Percentiles rank a stretch among this genome's conserved stretches.
Conservation (phyloP, 208 protist genomes). For the Acanthamoeba quina region DNA sequence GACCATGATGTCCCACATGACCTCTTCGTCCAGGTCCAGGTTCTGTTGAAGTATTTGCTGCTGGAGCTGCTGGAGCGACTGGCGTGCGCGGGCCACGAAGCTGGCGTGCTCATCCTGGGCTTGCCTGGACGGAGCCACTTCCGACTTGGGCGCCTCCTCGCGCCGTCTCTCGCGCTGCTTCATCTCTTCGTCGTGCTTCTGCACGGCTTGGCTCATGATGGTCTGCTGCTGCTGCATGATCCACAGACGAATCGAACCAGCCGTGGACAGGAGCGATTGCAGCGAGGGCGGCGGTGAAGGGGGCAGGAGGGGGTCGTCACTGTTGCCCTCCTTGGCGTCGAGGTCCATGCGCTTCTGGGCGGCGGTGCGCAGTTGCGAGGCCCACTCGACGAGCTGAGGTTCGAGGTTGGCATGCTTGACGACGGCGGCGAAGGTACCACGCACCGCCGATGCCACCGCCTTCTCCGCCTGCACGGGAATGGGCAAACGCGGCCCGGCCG, state of each 20-base stretch:
- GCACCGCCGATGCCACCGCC: background rate
- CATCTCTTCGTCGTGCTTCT: slow-evolving; percentile 32
- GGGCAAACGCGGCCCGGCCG: background rate
- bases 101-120: background rate
- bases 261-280: background rate
- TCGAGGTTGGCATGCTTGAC: slow-evolving; percentile 29
- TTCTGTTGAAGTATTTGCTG: slow-evolving; percentile 11
- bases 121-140: background rate
- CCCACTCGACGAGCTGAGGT: slow-evolving; percentile 3
- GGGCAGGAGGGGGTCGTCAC: background rate
- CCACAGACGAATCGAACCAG: slow-evolving; percentile 32
- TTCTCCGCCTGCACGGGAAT: slow-evolving; percentile 25
- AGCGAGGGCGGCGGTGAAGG: background rate
- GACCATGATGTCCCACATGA: slow-evolving; percentile 64
- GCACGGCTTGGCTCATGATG: slow-evolving; percentile 36
- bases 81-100: background rate
- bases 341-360: background rate
- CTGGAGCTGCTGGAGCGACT: slow-evolving; percentile 17
- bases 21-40: slow-evolving; percentile 19
- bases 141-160: background rate
- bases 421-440: slow-evolving; percentile 54
- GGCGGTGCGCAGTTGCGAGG: background rate
- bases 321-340: background rate
- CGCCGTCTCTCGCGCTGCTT: background rate
- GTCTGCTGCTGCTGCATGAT: slow-evolving; percentile 56